phyloP scores from a whole-genome alignment of 31 red algal genomes.

The Porphyra umbilicalis region DNA sequence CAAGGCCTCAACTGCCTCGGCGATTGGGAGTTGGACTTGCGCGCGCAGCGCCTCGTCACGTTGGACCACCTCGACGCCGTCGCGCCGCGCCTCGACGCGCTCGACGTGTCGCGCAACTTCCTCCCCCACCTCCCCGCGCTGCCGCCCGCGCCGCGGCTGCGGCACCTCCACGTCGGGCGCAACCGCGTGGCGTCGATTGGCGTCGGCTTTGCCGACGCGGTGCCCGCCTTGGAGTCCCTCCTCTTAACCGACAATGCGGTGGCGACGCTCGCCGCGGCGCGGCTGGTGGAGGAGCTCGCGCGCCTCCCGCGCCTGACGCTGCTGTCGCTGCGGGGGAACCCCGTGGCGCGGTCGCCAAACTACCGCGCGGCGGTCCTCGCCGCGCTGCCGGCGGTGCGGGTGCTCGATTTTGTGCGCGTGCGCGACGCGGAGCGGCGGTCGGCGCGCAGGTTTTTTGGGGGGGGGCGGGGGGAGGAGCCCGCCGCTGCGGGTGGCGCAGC shows the following conservation, averaged over 20 bases:
- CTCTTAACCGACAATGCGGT: conserved; percentile 14
- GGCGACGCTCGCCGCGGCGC: not conserved
- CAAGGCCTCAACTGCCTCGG: conserved; percentile 16
- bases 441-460: conserved; percentile 3
- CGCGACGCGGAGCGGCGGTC: conserved; percentile 1
- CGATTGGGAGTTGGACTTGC: conserved; percentile 13
- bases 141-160: not conserved
- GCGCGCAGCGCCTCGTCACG: not conserved
- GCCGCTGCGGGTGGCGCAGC: not conserved
- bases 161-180: not conserved
- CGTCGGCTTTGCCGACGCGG: not conserved
- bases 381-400: conserved; percentile 1
- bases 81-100: not conserved
- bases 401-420: conserved; percentile 9
- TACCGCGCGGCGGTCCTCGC: conserved; percentile 2
- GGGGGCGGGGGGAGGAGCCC: not conserved
- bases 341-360: conserved; percentile 5
- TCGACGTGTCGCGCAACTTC: conserved; percentile 15
- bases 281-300: not conserved
- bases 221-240: conserved; percentile 3
- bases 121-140: not conserved
- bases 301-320: not conserved
- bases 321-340: conserved; percentile 4
- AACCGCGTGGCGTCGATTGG: conserved; percentile 8
- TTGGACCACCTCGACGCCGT: not conserved